Conservation (phyloP, 2,329 filamentous ascomycete species). For the Cryphonectria parasitica region DNA sequence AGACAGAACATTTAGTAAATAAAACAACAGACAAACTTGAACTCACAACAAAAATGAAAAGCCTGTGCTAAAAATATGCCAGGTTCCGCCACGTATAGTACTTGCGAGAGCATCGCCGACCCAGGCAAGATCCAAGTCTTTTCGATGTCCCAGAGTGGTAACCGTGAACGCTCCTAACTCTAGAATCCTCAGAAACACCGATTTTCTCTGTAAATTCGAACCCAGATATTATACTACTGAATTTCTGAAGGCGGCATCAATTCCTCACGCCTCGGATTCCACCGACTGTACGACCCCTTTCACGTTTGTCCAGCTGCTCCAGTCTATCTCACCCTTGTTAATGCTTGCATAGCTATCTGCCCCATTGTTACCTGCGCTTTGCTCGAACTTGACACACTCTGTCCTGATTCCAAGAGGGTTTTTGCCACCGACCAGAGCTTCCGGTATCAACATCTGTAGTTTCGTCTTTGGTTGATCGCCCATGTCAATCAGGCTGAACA, state of each 20-base stretch:
- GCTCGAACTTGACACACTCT: slow-evolving; percentile 12
- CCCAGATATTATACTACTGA: too few species aligned
- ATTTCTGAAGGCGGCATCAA: not conserved
- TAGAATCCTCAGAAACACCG: too few species aligned
- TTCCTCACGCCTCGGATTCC: not conserved
- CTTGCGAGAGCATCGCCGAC: too few species aligned
- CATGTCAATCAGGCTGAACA: slow-evolving; percentile 1
- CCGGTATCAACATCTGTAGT: slow-evolving; percentile 4
- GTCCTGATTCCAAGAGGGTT: slow-evolving; percentile 1
- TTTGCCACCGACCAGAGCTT: slow-evolving; percentile 6
- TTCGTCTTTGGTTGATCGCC: not conserved
- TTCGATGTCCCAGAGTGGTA: too few species aligned
- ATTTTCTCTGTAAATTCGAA: too few species aligned
- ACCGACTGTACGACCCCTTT: slow-evolving; percentile 3
- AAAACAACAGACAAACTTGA: too few species aligned
- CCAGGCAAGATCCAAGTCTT: too few species aligned
- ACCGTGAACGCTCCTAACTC: too few species aligned
- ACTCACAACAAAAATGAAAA: too few species aligned
- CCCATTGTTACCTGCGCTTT: slow-evolving; percentile 7
- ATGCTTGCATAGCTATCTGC: slow-evolving; percentile 12
- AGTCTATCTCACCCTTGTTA: slow-evolving; percentile 9
- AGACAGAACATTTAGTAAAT: too few species aligned
- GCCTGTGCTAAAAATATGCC: too few species aligned
- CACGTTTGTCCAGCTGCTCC: slow-evolving; percentile 7
- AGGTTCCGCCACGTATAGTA: too few species aligned